Evolutionary conservation across 225 moss, liverwort and hornwort species (phyloP), one percentile per base, ranked within the genome.

Genomic region (Sphagnum contortum): DNA sequence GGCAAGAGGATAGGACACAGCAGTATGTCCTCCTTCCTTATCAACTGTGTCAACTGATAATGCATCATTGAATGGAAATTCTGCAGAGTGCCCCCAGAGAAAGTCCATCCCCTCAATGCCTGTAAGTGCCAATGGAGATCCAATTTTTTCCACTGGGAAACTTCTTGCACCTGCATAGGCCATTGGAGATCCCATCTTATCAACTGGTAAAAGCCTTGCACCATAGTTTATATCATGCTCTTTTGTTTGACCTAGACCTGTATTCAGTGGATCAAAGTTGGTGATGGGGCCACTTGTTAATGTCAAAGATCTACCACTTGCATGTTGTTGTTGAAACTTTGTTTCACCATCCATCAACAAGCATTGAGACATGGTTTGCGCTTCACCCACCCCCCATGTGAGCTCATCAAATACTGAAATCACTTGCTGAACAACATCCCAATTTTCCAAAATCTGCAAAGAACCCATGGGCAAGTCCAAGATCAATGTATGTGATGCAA

Each of bases 361-460:
- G 3, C 82, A 69, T 48, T 82, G 77, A 3, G 80, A 63, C 70
- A 79, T 73, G 45, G 73, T 69, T 75, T 81, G 77, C 49, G 66
- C 73, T 74, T 55, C 71, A 64, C 66, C 73, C 63, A 79, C 71
- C 59, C 67, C 82, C 85, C 73, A 79, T 1, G 68, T 59, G 51
- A 73, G 69, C 59, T 88, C 85, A 52, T 77, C 79, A 59, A 88
- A 88, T 5, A 80, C 72, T 70, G 68, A 72, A 79, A 80, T 82
- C 48, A 88, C 79, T 45, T 71, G 75, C 13, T 70, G 71, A 4
- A 88, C 64, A 69, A 85, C 81, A 47, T 88, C 77, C 71, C 67
- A 12, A 48, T 74, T 82, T 55, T 85, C 65, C 70, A 51, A 67
- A 57, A 88, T 76, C 85, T 88, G 75, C 66, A 69, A 61, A 29